A percentile compares a stretch with the other conserved stretches of the same genome.
Conservation (phyloP, 805 yeast species). For the Wickerhamiella allomyrinae region DNA sequence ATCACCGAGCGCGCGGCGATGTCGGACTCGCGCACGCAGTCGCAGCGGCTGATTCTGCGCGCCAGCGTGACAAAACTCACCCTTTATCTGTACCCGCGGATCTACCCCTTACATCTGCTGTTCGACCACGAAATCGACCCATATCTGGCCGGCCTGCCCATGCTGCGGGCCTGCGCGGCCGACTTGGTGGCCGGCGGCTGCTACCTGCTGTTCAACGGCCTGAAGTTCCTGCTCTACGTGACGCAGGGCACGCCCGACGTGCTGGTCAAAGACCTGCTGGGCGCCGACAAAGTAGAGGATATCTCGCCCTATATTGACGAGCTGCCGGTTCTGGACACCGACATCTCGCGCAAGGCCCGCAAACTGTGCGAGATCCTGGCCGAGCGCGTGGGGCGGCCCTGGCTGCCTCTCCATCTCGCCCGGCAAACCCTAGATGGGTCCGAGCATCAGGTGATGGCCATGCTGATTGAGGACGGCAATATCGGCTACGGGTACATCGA, state of each 20-base stretch:
- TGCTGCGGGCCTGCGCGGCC: conserved; percentile 9
- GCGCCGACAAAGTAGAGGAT: conserved; percentile 29
- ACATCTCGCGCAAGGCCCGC: conserved; percentile 52
- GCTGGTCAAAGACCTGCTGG: conserved; percentile 63
- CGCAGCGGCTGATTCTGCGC: conserved; percentile 36
- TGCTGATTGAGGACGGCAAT: conserved; percentile 62
- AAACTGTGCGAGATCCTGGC: conserved; percentile 45
- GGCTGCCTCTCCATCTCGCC: conserved; percentile 42
- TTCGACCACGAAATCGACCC: conserved; percentile 19
- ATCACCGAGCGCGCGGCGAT: conserved; percentile 37
- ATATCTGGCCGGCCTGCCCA: background rate
- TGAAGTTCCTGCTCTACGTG: conserved; percentile 44
- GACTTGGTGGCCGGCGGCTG: conserved; percentile 45
- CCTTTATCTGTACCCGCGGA: conserved; percentile 63
- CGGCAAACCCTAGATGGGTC: conserved; percentile 52
- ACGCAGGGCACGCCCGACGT: conserved; percentile 46
- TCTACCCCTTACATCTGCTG: conserved; percentile 52
- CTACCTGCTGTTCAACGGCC: conserved; percentile 62
- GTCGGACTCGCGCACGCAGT: conserved; percentile 48
- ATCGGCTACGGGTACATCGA: conserved; percentile 39
- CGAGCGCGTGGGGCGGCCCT: conserved; percentile 26
- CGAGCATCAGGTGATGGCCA: conserved; percentile 39
- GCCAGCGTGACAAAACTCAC: conserved; percentile 44
- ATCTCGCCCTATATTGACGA: conserved; percentile 39
- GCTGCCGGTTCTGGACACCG: conserved; percentile 58